Evolutionary conservation across 148 eudicot species (phyloP).

Genomic region (Hydrangea macrophylla): DNA sequence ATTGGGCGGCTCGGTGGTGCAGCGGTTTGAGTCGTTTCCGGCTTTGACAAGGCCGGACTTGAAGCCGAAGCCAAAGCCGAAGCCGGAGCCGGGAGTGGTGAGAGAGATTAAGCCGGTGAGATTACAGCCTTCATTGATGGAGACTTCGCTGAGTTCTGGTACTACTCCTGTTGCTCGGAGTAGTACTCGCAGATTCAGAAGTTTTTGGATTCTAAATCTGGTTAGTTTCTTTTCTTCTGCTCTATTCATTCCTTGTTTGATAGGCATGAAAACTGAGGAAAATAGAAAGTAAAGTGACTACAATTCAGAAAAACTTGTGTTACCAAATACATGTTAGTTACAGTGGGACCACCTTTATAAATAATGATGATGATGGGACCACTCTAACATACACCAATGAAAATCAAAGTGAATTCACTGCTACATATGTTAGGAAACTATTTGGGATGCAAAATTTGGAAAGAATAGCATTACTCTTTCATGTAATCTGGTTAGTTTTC

Average conservation of each 20-base stretch:
- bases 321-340: too few species aligned
- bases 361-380: too few species aligned
- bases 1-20: not conserved
- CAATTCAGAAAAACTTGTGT: too few species aligned
- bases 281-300: too few species aligned
- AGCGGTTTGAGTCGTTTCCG: not conserved
- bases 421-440: too few species aligned
- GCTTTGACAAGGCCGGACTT: not conserved
- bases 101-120: conserved; percentile 34
- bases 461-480: too few species aligned
- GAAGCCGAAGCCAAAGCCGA: conserved; percentile 15
- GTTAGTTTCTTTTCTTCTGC: conserved; percentile 26
- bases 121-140: conserved; percentile 12
- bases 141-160: conserved; percentile 4
- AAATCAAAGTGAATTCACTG: too few species aligned
- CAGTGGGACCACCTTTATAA: too few species aligned
- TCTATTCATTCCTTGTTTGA: not conserved
- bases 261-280: not conserved
- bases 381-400: too few species aligned
- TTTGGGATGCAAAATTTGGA: too few species aligned
- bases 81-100: conserved; percentile 24
- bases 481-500: too few species aligned
- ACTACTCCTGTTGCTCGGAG: conserved; percentile 12
- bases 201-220: conserved; percentile 31
- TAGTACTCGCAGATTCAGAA: conserved; percentile 10